These are phyloP conservation scores for Casuarina glauca DNA, from an alignment of 306 rosid species.

Conservation along the genomic window DNA sequence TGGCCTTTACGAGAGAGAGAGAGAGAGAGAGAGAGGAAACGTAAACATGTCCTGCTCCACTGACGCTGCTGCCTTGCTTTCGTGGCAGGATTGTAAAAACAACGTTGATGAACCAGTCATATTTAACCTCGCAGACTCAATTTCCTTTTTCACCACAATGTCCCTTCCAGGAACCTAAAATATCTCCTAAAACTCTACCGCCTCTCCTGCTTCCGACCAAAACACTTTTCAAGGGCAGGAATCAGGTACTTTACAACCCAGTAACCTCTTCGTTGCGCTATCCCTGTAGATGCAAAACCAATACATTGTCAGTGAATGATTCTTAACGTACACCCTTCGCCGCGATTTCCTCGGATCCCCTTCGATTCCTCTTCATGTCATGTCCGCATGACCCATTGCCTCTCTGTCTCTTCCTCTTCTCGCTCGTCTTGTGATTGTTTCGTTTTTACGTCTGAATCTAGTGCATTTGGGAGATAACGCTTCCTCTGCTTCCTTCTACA, in stretches of 20 bases:
- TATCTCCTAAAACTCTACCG: neutral
- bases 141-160: neutral
- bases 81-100: neutral
- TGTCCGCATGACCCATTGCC: conserved; percentile 18
- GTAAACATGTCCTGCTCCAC: neutral
- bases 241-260: neutral
- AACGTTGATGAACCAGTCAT: neutral
- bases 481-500: conserved; percentile 17
- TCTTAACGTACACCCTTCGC: conserved; percentile 60
- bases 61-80: neutral
- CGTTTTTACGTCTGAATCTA: conserved; percentile 16
- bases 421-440: conserved; percentile 23
- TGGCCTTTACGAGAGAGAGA: too few relatives aligned
- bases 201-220: neutral
- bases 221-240: neutral
- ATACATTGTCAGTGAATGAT: conserved; percentile 25
- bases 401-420: conserved; percentile 1
- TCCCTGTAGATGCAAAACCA: neutral
- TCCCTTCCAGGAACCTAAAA: neutral
- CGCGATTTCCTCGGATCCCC: conserved; percentile 55
- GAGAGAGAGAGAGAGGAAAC: too few relatives aligned
- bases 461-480: conserved; percentile 31
- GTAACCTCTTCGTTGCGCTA: neutral
- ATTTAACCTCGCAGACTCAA: neutral
- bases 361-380: conserved; percentile 21